Conservation (phyloP, 306 rosid genomes). For the Acmispon strigosus region DNA sequence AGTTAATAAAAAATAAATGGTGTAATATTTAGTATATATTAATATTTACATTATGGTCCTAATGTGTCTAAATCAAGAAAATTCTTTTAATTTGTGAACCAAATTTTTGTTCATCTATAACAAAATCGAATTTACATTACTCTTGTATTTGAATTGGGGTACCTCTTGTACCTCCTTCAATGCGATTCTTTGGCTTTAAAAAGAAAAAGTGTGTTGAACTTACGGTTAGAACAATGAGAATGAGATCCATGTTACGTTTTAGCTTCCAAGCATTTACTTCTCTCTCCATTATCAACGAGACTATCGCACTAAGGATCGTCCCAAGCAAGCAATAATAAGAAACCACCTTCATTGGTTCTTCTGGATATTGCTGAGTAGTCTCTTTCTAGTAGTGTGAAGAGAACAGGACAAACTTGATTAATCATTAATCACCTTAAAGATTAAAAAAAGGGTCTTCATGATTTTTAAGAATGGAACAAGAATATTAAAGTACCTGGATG, state of each 20-base stretch:
- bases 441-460: not conserved
- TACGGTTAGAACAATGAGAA: constrained; percentile 34
- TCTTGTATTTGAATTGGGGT: too few species aligned
- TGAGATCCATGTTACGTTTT: constrained; percentile 23
- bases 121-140: too few species aligned
- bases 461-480: not conserved
- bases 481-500: constrained; percentile 30
- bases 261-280: constrained; percentile 32
- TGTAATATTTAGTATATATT: too few species aligned
- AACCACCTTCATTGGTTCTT: constrained; percentile 34
- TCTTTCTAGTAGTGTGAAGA: constrained; percentile 21
- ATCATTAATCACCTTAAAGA: not conserved
- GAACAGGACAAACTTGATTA: not conserved
- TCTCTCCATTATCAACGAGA: constrained; percentile 16
- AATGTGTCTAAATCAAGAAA: too few species aligned
- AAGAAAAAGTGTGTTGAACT: not conserved
- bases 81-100: too few species aligned
- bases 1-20: too few species aligned
- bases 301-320: constrained; percentile 28
- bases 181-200: too few species aligned
- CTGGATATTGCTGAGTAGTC: constrained; percentile 25
- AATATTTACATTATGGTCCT: too few species aligned
- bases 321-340: constrained; percentile 30
- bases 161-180: too few species aligned
- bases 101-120: too few species aligned